phyloP scores from a whole-genome alignment of 805 yeast genomes.

The Kregervanrija fluxuum region DNA sequence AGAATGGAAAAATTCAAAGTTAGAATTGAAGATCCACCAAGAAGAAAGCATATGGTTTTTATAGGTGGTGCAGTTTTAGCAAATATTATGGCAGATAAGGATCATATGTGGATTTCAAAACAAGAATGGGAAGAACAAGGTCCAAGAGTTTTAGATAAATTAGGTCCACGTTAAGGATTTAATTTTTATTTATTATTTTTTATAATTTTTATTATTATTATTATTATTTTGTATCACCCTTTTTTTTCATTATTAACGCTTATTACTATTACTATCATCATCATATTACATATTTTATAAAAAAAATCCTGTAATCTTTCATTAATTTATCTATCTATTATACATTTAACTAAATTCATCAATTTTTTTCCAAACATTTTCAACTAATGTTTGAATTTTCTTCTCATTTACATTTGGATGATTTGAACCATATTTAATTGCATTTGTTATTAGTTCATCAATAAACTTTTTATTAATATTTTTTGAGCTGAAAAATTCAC shows the following conservation, averaged over 20 bases:
- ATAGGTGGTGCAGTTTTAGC: constrained; percentile 98
- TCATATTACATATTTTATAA: too few species aligned
- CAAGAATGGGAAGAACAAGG: constrained; percentile 99
- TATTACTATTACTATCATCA: neutral
- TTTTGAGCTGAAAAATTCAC: constrained; percentile 69
- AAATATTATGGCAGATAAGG: constrained; percentile 96
- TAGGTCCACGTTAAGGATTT: constrained; percentile 72
- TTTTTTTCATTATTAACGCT: neutral
- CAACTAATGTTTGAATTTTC: constrained; percentile 39
- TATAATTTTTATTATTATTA: neutral
- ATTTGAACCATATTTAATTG: constrained; percentile 63
- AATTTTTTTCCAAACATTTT: constrained; percentile 53
- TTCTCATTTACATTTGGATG: constrained; percentile 25
- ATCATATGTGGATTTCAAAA: constrained; percentile 94
- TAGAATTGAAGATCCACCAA: constrained; percentile 95
- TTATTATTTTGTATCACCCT: neutral
- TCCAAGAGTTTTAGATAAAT: constrained; percentile 70
- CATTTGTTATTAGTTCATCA: constrained; percentile 64
- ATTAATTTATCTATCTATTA: neutral
- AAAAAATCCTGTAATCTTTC: too few species aligned
- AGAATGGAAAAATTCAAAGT: constrained; percentile 90
- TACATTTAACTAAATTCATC: constrained; percentile 28
- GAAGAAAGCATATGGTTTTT: constrained; percentile 98
- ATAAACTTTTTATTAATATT: constrained; percentile 61
- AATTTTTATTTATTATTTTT: neutral